Percentiles rank a stretch among this genome's conserved stretches.
Evolutionary conservation across 176 grass and related monocot genomes (phyloP).

Genomic region (Themeda triandra): DNA sequence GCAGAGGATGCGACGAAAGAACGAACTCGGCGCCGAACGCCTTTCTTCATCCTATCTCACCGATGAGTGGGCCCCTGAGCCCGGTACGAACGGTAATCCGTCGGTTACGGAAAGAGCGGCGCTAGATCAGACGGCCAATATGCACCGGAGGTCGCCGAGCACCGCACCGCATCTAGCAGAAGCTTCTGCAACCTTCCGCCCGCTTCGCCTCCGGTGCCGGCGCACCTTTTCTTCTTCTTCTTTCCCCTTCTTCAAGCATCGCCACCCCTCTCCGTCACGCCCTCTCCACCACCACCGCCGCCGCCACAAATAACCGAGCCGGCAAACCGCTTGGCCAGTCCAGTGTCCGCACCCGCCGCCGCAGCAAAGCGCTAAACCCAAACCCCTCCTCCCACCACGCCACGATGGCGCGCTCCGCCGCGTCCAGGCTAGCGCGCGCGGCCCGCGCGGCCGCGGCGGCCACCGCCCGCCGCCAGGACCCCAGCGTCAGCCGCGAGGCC

Average conservation of each 20-base stretch:
- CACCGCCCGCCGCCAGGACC: slow-evolving; percentile 1
- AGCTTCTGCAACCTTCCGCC: slow-evolving; percentile 38
- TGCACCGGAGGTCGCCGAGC: not conserved
- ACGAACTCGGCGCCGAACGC: no score
- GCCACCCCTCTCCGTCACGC: not conserved
- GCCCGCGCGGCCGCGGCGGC: slow-evolving; percentile 9
- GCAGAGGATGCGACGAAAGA: not conserved
- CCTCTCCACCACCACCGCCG: not conserved
- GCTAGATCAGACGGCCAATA: not conserved
- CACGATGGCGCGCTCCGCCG: slow-evolving; percentile 27
- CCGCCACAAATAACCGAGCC: not conserved
- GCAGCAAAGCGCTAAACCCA: slow-evolving; percentile 22
- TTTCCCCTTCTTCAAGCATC: slow-evolving; percentile 54
- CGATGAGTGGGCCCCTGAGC: not conserved
- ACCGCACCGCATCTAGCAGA: not conserved
- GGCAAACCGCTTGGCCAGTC: not conserved
- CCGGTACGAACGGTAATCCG: not conserved
- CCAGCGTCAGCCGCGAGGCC: not conserved
- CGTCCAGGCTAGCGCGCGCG: slow-evolving; percentile 44
- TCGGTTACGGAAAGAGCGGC: not conserved
- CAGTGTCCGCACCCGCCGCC: not conserved
- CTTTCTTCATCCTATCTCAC: not conserved
- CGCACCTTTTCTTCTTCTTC: slow-evolving; percentile 21
- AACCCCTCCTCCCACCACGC: no score
- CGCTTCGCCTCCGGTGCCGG: not conserved